phyloP scores from a whole-genome alignment of 2,329 filamentous ascomycete species.

The Teratosphaeria nubilosa region DNA sequence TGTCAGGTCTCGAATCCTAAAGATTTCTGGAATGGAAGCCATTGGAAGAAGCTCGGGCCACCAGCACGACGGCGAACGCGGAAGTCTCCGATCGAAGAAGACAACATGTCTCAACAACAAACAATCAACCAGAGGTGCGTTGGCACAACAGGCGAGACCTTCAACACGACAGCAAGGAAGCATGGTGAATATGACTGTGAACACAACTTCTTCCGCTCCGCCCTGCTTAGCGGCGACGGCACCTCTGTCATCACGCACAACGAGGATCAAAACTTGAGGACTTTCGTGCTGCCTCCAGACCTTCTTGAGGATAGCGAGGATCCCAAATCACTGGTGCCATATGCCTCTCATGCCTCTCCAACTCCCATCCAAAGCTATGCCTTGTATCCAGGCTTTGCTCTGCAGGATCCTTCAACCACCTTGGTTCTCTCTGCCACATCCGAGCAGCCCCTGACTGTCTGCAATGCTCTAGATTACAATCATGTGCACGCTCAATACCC shows the following conservation, averaged over 20 bases:
- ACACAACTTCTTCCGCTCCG: slow-evolving; percentile 35
- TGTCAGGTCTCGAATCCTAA: not conserved
- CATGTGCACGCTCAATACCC: slow-evolving; percentile 43
- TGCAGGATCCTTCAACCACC: slow-evolving; percentile 40
- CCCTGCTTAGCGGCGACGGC: slow-evolving; percentile 44
- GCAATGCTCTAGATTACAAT: slow-evolving; percentile 42
- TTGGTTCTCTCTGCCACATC: slow-evolving; percentile 43
- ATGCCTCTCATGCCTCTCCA: slow-evolving; percentile 39
- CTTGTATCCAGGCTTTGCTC: slow-evolving; percentile 45
- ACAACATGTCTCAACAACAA: not conserved
- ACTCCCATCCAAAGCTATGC: slow-evolving; percentile 41
- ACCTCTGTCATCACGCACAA: slow-evolving; percentile 47
- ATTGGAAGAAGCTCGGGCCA: slow-evolving; percentile 2
- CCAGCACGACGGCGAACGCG: not conserved
- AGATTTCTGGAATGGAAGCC: slow-evolving; percentile 3
- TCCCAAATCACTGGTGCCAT: slow-evolving; percentile 33
- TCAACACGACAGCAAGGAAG: slow-evolving; percentile 6
- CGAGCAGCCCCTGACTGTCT: slow-evolving; percentile 47
- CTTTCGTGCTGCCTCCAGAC: slow-evolving; percentile 44
- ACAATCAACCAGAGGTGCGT: not conserved
- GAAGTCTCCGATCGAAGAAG: not conserved
- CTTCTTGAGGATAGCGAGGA: slow-evolving; percentile 32
- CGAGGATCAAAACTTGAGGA: slow-evolving; percentile 41
- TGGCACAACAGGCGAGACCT: slow-evolving; percentile 5
- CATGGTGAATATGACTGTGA: not conserved